Evolutionary conservation across 2,329 filamentous ascomycete species (phyloP).

Genomic region (Talaromyces sp.): DNA sequence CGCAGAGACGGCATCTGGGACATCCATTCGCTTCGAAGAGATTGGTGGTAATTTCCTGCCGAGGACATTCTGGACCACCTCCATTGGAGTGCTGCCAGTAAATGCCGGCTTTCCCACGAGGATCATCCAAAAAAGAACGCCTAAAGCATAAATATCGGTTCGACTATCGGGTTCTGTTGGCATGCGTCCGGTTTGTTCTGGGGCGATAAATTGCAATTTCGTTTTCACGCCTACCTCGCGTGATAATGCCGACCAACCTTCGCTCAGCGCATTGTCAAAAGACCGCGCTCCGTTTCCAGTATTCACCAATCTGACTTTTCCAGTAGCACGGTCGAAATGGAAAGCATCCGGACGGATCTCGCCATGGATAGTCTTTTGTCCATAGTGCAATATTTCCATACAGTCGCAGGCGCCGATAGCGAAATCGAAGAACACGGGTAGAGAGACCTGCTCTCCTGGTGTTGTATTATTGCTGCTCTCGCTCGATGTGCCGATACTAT

Average conservation of each 20-base stretch:
- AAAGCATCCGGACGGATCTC: conserved; percentile 90
- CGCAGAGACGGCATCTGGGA: conserved; percentile 75
- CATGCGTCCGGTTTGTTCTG: conserved; percentile 91
- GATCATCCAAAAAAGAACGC: conserved; percentile 83
- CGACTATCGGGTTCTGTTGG: conserved; percentile 86
- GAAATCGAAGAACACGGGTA: conserved; percentile 81
- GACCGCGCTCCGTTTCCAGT: conserved; percentile 83
- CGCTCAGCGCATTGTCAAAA: conserved; percentile 86
- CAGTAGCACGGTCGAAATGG: conserved; percentile 71
- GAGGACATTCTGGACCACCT: conserved; percentile 87
- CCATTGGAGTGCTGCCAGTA: conserved; percentile 73
- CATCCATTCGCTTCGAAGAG: conserved; percentile 72
- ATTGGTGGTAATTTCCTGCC: conserved; percentile 73
- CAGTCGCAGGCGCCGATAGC: conserved; percentile 84
- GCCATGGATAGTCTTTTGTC: conserved; percentile 79
- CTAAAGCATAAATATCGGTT: conserved; percentile 90
- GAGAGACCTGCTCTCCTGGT: conserved; percentile 60
- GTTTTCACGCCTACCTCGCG: conserved; percentile 81
- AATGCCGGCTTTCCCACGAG: conserved; percentile 77
- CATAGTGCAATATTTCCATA: conserved; percentile 86
- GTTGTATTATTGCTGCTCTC: conserved; percentile 46
- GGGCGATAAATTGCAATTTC: conserved; percentile 87
- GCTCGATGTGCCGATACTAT: conserved; percentile 52
- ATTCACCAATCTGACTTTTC: conserved; percentile 72
- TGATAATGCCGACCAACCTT: conserved; percentile 80